phyloP scores from a whole-genome alignment of 192 early-diverging fungal genomes.

The Gonapodya prolifera region DNA sequence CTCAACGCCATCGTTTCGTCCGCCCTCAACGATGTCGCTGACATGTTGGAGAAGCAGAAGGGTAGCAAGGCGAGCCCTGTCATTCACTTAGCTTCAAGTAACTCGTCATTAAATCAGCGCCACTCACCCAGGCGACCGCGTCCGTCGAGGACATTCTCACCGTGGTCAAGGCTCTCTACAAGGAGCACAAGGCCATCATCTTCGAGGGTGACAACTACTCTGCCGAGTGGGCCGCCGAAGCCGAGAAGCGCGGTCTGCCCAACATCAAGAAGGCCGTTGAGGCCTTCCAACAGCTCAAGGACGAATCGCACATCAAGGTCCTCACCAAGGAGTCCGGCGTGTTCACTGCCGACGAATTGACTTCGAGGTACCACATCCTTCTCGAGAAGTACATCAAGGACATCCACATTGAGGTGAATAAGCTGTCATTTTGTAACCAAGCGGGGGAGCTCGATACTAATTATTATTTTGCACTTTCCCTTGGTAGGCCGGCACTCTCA shows the following conservation, averaged over 20 bases:
- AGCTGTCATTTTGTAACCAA: no score
- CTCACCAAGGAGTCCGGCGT: slow-evolving; percentile 65
- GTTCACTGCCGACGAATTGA: slow-evolving; percentile 74
- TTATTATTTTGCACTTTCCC: background rate
- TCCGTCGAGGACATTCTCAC: slow-evolving; percentile 76
- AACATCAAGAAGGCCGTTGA: slow-evolving; percentile 86
- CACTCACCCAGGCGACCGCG: slow-evolving; percentile 27
- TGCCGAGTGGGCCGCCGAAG: slow-evolving; percentile 83
- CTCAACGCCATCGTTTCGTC: slow-evolving; percentile 85
- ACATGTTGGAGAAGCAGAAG: slow-evolving; percentile 63
- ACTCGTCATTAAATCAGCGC: no score
- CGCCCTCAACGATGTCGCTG: slow-evolving; percentile 60
- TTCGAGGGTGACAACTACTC: slow-evolving; percentile 99
- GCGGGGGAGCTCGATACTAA: no score
- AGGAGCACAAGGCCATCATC: slow-evolving; percentile 64
- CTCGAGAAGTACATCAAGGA: slow-evolving; percentile 98
- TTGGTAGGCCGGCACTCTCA: slow-evolving; percentile 41
- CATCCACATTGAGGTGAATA: slow-evolving; percentile 74
- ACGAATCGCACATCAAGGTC: slow-evolving; percentile 56
- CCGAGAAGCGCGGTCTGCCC: slow-evolving; percentile 85
- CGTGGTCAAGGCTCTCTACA: slow-evolving; percentile 79
- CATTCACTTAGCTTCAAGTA: no score
- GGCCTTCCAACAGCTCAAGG: slow-evolving; percentile 75
- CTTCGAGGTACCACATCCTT: slow-evolving; percentile 90
- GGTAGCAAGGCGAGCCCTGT: slow-evolving; percentile 43